phyloP scores from a whole-genome alignment of 257 asterid species.

The Craterostigma plantagineum region DNA sequence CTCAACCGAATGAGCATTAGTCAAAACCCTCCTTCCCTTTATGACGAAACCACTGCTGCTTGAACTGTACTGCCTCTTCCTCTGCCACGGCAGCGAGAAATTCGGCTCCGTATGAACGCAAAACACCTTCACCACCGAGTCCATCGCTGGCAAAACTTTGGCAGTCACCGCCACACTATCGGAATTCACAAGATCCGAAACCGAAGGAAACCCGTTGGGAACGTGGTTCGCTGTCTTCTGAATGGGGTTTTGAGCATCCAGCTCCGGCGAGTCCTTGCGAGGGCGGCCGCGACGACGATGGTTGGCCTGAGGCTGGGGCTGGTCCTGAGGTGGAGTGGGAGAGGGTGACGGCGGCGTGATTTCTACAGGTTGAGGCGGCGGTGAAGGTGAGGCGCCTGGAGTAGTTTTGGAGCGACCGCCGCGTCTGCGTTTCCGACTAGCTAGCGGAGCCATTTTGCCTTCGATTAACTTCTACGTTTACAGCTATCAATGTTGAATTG shows the following conservation, averaged over 20 bases:
- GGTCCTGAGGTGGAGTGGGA: no score
- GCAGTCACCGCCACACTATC: conserved; percentile 15
- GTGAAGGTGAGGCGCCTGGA: no score
- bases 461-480: no score
- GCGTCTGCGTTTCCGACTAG: conserved; percentile 28
- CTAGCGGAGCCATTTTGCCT: conserved; percentile 20
- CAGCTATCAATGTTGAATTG: no score
- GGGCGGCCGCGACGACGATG: no score
- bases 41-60: conserved; percentile 88
- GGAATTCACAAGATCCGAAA: no score
- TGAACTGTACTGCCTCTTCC: conserved; percentile 84
- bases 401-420: conserved; percentile 18
- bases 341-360: conserved; percentile 16
- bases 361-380: conserved; percentile 11
- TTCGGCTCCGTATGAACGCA: conserved; percentile 87
- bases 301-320: no score
- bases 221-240: conserved; percentile 21
- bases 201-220: conserved; percentile 14
- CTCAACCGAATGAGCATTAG: conserved; percentile 94
- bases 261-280: no score
- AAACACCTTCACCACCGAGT: conserved; percentile 91
- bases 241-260: no score
- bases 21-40: conserved; percentile 70
- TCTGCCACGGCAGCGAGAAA: conserved; percentile 93
- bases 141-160: conserved; percentile 65